Conservation (phyloP, 805 yeast genomes). For the Saccharomycopsis fodiens region DNA sequence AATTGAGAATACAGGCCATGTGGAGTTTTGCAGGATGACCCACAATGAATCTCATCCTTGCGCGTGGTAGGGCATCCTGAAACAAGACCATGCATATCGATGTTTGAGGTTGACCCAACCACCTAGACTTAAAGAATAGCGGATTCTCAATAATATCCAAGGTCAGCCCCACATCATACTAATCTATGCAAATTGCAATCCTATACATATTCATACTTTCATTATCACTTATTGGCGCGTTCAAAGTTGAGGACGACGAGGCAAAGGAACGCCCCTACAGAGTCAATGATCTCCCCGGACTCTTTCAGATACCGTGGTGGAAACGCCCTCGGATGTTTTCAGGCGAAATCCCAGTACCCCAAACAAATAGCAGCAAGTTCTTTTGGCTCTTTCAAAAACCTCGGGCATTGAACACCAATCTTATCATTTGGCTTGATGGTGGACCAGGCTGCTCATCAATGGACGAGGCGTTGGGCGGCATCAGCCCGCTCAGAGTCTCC, state of each 20-base stretch:
- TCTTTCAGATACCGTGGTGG: not conserved
- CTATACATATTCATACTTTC: not conserved
- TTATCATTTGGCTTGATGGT: slow-evolving; percentile 72
- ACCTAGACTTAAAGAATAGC: no score
- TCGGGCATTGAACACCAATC: slow-evolving; percentile 28
- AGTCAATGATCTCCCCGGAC: slow-evolving; percentile 4
- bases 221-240: not conserved
- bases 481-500: slow-evolving; percentile 60
- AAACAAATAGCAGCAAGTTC: slow-evolving; percentile 45
- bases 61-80: no score
- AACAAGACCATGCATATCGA: no score
- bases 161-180: no score
- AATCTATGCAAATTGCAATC: no score
- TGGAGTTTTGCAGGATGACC: no score
- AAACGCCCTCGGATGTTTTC: slow-evolving; percentile 33
- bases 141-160: no score
- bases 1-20: no score
- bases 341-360: slow-evolving; percentile 42
- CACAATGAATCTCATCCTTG: no score
- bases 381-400: slow-evolving; percentile 52
- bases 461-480: slow-evolving; percentile 78
- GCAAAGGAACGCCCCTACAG: not conserved
- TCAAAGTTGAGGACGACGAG: not conserved
- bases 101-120: no score
- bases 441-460: slow-evolving; percentile 85